Base-by-base conservation (phyloP, 208 protist genomes). In the Leishmania tropica region DNA sequence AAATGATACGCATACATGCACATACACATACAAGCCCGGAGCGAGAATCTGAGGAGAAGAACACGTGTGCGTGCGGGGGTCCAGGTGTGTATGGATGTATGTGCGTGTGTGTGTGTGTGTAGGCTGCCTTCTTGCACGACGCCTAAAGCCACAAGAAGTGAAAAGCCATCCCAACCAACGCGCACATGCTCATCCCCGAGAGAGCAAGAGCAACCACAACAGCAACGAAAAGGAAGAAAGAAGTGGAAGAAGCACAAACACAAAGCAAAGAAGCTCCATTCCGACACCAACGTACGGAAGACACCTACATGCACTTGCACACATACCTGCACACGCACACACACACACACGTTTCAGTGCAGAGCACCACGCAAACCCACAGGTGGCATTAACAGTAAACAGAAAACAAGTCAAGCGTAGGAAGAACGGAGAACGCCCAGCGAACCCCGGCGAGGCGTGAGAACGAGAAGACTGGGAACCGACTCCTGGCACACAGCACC, bases 221-320 rank as follows among this genome's bases (percentile, higher is more conserved):
- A 37, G 31, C n/a, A 67, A 67, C 7, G 3, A 42, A 28, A 3
- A 17, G 37, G 40, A 11, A 42, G 40, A 47, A 24, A 71, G 48
- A 68, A 17, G 40, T 42, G n/a, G 45, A 19, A 1, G 13, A 40
- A 71, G 42, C 42, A 73, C n/a, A 4, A 53, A 31, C 68, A 19
- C 42, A 48, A 53, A 24, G 37, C 42, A 51, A 53, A 37, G 24
- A 31, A 11, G 45, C 68, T 35, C 21, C 68, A 73, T 10, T 53
- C 68, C 40, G 17, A 73, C 19, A 73, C 68, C 4, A 28, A 3
- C 68, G 21, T 19, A 31, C 28, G 53, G 1, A 42, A 58, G 28
- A 75, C 54, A 65, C 75, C 42, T 45, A 71, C 70, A 78, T 56
- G 51, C 75, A 71, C 70, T 67, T 54, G 31, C 75, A 76, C 73